These are phyloP conservation scores for Metahyphopichia silvanorum DNA, from an alignment of 805 yeast genomes.

Conservation along the genomic window DNA sequence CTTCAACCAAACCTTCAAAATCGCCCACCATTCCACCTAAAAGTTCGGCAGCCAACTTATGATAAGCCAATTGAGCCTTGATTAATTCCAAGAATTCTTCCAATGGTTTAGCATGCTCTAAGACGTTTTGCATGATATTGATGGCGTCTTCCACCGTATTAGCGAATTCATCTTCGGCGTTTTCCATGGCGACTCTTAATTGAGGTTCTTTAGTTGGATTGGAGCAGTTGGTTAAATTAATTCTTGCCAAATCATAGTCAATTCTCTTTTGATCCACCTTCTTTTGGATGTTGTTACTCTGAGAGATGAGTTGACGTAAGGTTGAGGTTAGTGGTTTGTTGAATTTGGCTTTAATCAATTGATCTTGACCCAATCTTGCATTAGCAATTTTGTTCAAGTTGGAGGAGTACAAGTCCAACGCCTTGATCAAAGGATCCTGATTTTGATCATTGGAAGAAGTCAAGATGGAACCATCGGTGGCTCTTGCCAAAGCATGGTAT, in stretches of 20 bases:
- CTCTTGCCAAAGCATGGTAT: conserved; percentile 77
- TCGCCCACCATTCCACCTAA: conserved; percentile 63
- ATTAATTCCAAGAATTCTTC: conserved; percentile 65
- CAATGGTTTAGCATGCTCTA: conserved; percentile 66
- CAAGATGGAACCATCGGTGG: conserved; percentile 55
- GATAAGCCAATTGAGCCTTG: conserved; percentile 77
- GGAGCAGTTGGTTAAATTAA: conserved; percentile 35
- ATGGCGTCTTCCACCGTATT: conserved; percentile 88
- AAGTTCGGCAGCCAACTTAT: conserved; percentile 68
- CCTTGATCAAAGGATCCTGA: conserved; percentile 53
- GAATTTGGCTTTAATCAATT: conserved; percentile 63
- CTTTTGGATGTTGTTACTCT: conserved; percentile 66
- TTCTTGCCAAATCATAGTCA: conserved; percentile 75
- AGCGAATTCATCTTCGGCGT: conserved; percentile 86
- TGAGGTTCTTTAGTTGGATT: conserved; percentile 61
- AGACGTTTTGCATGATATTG: conserved; percentile 74
- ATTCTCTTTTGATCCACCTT: conserved; percentile 76
- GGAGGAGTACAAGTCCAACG: conserved; percentile 63
- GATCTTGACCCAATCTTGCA: conserved; percentile 80
- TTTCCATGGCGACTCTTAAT: conserved; percentile 72
- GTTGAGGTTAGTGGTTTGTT: conserved; percentile 64
- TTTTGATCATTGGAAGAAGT: conserved; percentile 31
- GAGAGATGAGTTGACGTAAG: conserved; percentile 55
- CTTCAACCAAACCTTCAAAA: conserved; percentile 57
- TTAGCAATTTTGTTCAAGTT: conserved; percentile 76